Percentiles rank a stretch among this genome's conserved stretches.
Evolutionary conservation across 495 filamentous ascomycete genomes (phyloP).

Genomic region (Pyrenula massariospora): DNA sequence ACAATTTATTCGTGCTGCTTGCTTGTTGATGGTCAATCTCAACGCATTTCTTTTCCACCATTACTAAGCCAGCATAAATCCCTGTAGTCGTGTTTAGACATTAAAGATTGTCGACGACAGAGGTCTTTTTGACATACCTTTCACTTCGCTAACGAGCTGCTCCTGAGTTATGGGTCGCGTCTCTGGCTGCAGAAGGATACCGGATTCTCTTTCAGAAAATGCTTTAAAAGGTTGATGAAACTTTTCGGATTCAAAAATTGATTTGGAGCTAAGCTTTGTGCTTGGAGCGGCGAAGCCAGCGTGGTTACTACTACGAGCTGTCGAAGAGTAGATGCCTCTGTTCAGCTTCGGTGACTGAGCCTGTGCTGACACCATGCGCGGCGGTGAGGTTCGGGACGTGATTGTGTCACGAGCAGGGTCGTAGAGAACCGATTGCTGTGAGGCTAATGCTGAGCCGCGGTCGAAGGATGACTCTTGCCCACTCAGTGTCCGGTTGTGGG

Average conservation of each 20-base stretch:
- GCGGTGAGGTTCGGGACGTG: neutral
- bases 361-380: neutral
- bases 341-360: neutral
- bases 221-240: neutral
- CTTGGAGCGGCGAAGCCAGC: neutral
- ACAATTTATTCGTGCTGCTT: constrained; percentile 31
- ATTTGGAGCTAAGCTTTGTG: neutral
- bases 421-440: neutral
- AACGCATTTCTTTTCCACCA: constrained; percentile 72
- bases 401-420: neutral
- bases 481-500: neutral
- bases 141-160: constrained; percentile 57
- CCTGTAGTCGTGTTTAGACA: no score
- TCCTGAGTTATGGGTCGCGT: constrained; percentile 64
- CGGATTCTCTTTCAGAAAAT: constrained; percentile 26
- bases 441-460: neutral
- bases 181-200: constrained; percentile 42
- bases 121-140: constrained; percentile 10
- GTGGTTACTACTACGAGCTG: neutral
- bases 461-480: neutral
- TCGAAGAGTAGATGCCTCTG: neutral
- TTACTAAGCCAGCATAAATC: constrained; percentile 66
- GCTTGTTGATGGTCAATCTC: constrained; percentile 55
- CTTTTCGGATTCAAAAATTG: neutral
- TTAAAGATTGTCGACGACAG: no score